These are phyloP conservation scores for Solanum hybrid DNA, from an alignment of 305 asterid genomes.

Conservation along the genomic window DNA sequence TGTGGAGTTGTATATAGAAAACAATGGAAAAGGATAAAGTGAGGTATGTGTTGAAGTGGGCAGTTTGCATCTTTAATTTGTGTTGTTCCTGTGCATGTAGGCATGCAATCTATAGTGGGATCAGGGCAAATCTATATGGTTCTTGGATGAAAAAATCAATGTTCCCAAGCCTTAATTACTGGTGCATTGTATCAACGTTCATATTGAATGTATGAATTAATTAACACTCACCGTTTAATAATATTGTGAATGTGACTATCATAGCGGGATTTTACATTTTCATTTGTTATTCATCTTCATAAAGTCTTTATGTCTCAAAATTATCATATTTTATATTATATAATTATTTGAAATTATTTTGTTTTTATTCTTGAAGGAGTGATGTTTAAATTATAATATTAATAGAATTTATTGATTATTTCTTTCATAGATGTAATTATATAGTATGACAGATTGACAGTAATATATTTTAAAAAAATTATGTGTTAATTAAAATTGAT, in stretches of 20 bases:
- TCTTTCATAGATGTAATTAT: too few species aligned
- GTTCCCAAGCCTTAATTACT: background rate
- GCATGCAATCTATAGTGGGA: background rate
- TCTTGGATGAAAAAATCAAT: background rate
- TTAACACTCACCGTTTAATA: background rate
- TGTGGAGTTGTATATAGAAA: background rate
- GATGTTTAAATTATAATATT: background rate
- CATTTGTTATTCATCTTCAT: background rate
- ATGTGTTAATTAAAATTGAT: background rate
- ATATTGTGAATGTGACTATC: background rate
- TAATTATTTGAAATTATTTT: background rate
- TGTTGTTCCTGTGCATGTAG: too few species aligned
- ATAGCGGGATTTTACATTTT: background rate
- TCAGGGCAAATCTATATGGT: slow-evolving; percentile 9
- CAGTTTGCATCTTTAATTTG: too few species aligned
- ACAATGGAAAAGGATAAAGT: background rate
- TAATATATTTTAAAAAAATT: too few species aligned
- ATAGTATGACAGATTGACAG: too few species aligned
- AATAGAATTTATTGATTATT: too few species aligned
- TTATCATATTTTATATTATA: background rate
- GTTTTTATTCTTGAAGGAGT: background rate
- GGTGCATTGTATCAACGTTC: background rate
- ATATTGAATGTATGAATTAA: background rate
- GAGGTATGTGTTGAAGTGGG: background rate
- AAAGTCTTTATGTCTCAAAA: too few species aligned